Percentiles rank a stretch among this genome's conserved stretches.
Conservation (phyloP, 257 asterid genomes). For the Fraxinus cuspidata region DNA sequence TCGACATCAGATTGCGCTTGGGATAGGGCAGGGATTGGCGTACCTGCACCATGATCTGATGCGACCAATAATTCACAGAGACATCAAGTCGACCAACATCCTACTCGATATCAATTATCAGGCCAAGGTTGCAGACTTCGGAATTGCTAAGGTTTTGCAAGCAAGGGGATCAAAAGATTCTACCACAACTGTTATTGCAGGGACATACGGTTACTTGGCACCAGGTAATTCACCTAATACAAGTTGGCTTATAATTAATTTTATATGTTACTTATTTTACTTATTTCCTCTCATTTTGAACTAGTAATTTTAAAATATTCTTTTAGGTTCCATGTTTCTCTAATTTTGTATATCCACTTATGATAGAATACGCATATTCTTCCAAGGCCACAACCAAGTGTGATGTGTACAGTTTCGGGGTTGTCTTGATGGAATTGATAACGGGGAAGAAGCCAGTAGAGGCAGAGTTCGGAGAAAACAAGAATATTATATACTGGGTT, state of each 20-base stretch:
- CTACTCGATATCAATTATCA: slow-evolving; percentile 69
- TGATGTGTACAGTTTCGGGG: slow-evolving; percentile 93
- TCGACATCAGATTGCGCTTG: slow-evolving; percentile 75
- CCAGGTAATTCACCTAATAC: slow-evolving; percentile 56
- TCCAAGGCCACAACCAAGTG: slow-evolving; percentile 90
- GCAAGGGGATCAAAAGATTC: slow-evolving; percentile 76
- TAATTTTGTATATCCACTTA: slow-evolving; percentile 3
- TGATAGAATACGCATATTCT: slow-evolving; percentile 82
- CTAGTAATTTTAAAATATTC: neutral
- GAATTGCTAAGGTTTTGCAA: slow-evolving; percentile 85
- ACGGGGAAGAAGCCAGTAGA: slow-evolving; percentile 94
- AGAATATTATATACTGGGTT: slow-evolving; percentile 77
- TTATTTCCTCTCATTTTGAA: neutral
- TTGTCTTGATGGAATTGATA: slow-evolving; percentile 78
- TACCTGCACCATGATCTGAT: slow-evolving; percentile 84
- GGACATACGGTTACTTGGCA: slow-evolving; percentile 94
- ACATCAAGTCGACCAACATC: slow-evolving; percentile 82
- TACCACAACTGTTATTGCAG: slow-evolving; percentile 68
- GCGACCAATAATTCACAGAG: slow-evolving; percentile 81
- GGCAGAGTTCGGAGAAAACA: slow-evolving; percentile 82
- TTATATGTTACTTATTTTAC: neutral
- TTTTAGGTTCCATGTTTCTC: neutral
- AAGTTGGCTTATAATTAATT: neutral
- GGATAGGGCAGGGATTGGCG: slow-evolving; percentile 86
- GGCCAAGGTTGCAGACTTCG: slow-evolving; percentile 92